These are phyloP conservation scores for Jatropha podagrica DNA, from an alignment of 441 rosid genomes.

Conservation along the genomic window DNA sequence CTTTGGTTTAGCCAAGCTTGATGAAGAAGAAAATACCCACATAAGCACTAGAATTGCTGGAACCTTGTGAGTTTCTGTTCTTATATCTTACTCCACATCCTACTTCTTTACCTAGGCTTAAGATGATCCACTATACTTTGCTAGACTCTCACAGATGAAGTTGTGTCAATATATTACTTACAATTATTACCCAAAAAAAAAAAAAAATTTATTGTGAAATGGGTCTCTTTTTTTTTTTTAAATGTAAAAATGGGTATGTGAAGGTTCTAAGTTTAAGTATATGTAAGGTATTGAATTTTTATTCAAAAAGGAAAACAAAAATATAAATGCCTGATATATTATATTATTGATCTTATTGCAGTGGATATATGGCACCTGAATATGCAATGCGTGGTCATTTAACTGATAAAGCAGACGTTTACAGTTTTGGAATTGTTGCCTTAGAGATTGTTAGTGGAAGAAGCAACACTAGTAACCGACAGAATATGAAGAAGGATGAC, in stretches of 20 bases:
- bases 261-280: no score
- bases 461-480: slow-evolving; percentile 32
- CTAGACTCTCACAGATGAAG: no score
- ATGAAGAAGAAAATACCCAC: slow-evolving; percentile 44
- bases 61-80: slow-evolving; percentile 37
- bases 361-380: slow-evolving; percentile 60
- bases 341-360: slow-evolving; percentile 21
- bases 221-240: no score
- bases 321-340: no score
- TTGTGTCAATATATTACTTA: background rate
- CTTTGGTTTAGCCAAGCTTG: slow-evolving; percentile 50
- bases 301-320: no score
- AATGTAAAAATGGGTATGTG: no score
- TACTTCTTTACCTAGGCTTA: no score
- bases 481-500: slow-evolving; percentile 24
- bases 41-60: slow-evolving; percentile 52
- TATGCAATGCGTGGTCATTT: slow-evolving; percentile 48
- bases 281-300: no score
- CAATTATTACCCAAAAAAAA: background rate
- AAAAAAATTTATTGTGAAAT: no score
- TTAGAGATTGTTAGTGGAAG: slow-evolving; percentile 47
- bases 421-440: slow-evolving; percentile 50
- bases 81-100: no score
- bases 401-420: slow-evolving; percentile 53
- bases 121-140: no score